Percentiles rank a stretch among this genome's conserved stretches.
phyloP scores from a whole-genome alignment of 1,284 basidiomycete species.

The Caloboletus firmus region DNA sequence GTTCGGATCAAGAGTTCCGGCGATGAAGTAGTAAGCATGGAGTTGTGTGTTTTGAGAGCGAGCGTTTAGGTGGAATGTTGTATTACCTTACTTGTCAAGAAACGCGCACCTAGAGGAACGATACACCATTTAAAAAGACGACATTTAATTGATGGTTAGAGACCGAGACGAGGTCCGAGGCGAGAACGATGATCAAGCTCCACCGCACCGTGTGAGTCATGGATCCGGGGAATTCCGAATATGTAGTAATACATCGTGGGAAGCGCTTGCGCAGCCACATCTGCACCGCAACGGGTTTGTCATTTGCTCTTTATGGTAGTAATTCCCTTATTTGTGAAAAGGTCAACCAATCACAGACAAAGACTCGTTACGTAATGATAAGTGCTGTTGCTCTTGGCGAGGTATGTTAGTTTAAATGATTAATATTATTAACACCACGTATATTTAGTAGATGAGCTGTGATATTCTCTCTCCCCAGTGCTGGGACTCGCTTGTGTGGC shows the following conservation, averaged over 20 bases:
- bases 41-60: neutral
- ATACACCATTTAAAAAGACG: neutral
- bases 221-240: conserved; percentile 25
- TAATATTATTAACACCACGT: too few species aligned
- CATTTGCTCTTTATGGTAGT: too few species aligned
- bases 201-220: neutral
- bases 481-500: neutral
- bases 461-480: neutral
- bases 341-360: too few species aligned
- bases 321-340: too few species aligned
- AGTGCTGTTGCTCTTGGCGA: too few species aligned
- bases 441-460: conserved; percentile 1
- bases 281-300: too few species aligned
- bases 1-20: neutral
- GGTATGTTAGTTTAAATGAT: too few species aligned
- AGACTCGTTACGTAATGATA: too few species aligned
- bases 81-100: neutral
- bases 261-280: too few species aligned
- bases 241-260: neutral
- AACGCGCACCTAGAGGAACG: neutral
- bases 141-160: neutral
- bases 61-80: neutral
- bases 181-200: neutral
- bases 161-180: too few species aligned
- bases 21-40: neutral